Evolutionary conservation across 2,329 filamentous ascomycete genomes (phyloP).

Genomic region (Xylaria sp.): DNA sequence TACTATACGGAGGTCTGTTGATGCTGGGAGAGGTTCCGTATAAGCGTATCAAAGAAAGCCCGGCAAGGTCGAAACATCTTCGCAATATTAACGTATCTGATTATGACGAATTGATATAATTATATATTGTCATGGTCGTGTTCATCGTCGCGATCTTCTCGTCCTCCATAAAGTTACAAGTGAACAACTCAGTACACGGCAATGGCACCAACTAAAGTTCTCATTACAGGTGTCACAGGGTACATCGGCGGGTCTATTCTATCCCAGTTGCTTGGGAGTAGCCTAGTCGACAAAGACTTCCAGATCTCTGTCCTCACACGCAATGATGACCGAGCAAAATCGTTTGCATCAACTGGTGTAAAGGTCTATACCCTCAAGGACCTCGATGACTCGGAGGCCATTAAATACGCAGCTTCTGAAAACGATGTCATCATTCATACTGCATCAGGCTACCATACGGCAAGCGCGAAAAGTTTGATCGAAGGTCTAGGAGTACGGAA

Average conservation of each 20-base stretch:
- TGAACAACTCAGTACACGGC: neutral
- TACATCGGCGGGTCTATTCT: neutral
- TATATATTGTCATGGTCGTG: neutral
- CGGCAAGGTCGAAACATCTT: neutral
- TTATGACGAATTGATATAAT: neutral
- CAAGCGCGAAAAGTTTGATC: neutral
- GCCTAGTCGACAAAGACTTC: neutral
- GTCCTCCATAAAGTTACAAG: neutral
- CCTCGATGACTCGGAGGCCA: neutral
- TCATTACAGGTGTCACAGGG: neutral
- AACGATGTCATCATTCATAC: neutral
- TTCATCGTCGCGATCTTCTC: neutral
- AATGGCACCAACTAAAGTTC: neutral
- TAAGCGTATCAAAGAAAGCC: neutral
- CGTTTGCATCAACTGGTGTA: neutral
- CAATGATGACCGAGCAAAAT: neutral
- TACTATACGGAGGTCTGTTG: neutral
- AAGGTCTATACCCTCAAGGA: neutral
- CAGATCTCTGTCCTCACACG: neutral
- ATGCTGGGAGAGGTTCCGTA: neutral
- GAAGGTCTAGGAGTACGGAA: neutral
- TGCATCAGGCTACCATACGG: neutral
- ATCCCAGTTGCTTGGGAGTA: neutral
- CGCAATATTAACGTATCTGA: neutral
- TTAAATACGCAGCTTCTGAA: neutral